Evolutionary conservation across 2,329 filamentous ascomycete species (phyloP), one percentile per base, ranked within the genome.

Genomic region (Fusarium oligoseptatum): DNA sequence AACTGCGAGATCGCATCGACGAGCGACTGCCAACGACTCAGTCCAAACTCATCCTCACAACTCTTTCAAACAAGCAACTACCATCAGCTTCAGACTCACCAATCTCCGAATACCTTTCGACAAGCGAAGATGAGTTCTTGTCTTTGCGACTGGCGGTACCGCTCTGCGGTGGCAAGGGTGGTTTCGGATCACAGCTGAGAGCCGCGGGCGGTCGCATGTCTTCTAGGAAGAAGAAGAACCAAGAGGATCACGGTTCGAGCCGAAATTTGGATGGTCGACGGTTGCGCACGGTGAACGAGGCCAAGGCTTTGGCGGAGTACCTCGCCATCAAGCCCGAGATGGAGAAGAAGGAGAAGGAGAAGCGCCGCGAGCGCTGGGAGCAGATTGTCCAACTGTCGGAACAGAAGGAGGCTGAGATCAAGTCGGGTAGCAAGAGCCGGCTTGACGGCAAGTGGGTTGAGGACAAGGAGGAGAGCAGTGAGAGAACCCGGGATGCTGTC

Each of bases 181-280:
- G 97, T 80, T 99, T 99, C 82, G 97, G 97, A 64, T 98, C 96
- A 2, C 97, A 99, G 83, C 91, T 99, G 41, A 94, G 97, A 80
- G 97, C 97, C 0, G 97, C 97, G 4, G 97, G 97, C 81, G 97
- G 97, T 45, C 96, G 97, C 85, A 99, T 99, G 97, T 97, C 95
- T 3, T 96, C 94, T n/a, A 90, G 90, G 79, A 97, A 97, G 86
- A 97, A 96, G 88, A 92, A 92, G 80, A 92, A 92, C 66, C 91
- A 94, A 77, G 95, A 97, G 41, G 92, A 95, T 71, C 96, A 97
- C 79, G 95, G 92, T 27, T 98, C 95, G 3, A 98, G 94, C 80
- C 92, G 97, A 73, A 99, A 98, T 76, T 88, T 99, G 2, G 97
- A 98, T 79, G 97, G 97, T 0, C 92, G 97, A 24, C 90, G 97